These are phyloP conservation scores for Solanum virginianum DNA, from an alignment of 257 asterid genomes.

Conservation along the genomic window DNA sequence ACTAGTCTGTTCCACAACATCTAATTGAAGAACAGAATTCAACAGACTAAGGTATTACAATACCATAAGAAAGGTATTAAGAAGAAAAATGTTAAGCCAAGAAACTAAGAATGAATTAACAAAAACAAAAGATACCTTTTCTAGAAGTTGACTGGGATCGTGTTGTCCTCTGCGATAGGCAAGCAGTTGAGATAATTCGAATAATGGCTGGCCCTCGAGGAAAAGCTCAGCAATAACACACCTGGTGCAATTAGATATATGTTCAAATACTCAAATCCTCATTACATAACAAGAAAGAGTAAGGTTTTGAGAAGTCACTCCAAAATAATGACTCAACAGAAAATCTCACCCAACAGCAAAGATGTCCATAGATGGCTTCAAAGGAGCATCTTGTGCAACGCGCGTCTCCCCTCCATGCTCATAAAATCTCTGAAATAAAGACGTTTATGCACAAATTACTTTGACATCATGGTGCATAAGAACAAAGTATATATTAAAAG, in stretches of 20 bases:
- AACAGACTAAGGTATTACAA: background rate
- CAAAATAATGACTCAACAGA: slow-evolving; percentile 1
- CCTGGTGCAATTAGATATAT: slow-evolving; percentile 31
- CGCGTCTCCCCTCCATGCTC: slow-evolving; percentile 91
- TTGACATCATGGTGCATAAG: background rate
- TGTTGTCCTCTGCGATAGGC: slow-evolving; percentile 98
- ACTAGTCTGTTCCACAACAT: background rate
- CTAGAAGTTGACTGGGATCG: slow-evolving; percentile 96
- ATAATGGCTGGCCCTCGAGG: slow-evolving; percentile 95
- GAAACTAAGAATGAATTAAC: background rate
- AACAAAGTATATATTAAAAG: background rate
- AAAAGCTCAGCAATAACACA: slow-evolving; percentile 99
- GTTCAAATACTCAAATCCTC: background rate
- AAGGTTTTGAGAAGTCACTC: background rate
- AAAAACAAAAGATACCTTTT: slow-evolving; percentile 42
- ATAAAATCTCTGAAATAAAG: slow-evolving; percentile 76
- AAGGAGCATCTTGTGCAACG: slow-evolving; percentile 64
- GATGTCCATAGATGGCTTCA: slow-evolving; percentile 94
- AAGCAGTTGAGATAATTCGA: slow-evolving; percentile 93
- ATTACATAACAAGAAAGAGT: background rate
- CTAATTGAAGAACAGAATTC: background rate
- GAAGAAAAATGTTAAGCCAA: background rate
- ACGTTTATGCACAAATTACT: background rate
- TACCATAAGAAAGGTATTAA: background rate
- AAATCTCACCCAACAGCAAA: slow-evolving; percentile 91